Conservation (phyloP, 2,329 filamentous ascomycete genomes). For the Fusarium xylarioides region DNA sequence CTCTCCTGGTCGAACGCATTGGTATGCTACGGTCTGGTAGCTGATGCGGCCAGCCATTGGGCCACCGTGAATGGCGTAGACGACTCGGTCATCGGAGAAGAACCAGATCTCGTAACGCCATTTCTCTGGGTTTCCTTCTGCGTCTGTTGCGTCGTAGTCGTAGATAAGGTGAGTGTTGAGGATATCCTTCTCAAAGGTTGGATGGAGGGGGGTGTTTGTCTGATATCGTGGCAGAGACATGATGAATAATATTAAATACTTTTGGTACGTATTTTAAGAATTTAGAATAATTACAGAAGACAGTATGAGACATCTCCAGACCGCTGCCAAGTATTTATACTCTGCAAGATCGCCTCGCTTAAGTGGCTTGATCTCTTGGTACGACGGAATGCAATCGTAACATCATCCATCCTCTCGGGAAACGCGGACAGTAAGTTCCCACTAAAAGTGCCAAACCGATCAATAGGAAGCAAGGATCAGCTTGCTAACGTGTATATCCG, state of each 20-base stretch:
- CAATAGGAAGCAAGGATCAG: background rate
- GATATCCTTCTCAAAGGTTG: slow-evolving; percentile 57
- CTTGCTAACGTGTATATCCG: slow-evolving; percentile 17
- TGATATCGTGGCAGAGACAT: slow-evolving; percentile 40
- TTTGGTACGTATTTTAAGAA: background rate
- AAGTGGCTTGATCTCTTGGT: background rate
- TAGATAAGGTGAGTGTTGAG: slow-evolving; percentile 64
- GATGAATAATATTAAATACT: background rate
- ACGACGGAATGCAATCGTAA: background rate
- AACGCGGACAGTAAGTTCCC: slow-evolving; percentile 7
- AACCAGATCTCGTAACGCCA: slow-evolving; percentile 72
- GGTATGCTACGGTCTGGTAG: slow-evolving; percentile 63
- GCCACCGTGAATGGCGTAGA: slow-evolving; percentile 68
- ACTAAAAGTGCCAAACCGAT: background rate
- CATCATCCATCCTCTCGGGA: slow-evolving; percentile 17
- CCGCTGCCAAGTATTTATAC: background rate
- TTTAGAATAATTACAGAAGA: background rate
- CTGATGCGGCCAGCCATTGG: slow-evolving; percentile 66
- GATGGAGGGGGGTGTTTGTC: slow-evolving; percentile 39
- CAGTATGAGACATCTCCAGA: rapidly evolving
- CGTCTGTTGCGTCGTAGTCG: slow-evolving; percentile 62
- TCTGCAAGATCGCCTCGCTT: background rate
- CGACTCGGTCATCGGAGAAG: slow-evolving; percentile 61
- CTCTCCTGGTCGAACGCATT: slow-evolving; percentile 66
- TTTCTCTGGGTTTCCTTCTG: slow-evolving; percentile 61